Percentiles rank a stretch among this genome's conserved stretches.
phyloP scores from a whole-genome alignment of 352 stramenopile species.

The Phytophthora chlamydospora region DNA sequence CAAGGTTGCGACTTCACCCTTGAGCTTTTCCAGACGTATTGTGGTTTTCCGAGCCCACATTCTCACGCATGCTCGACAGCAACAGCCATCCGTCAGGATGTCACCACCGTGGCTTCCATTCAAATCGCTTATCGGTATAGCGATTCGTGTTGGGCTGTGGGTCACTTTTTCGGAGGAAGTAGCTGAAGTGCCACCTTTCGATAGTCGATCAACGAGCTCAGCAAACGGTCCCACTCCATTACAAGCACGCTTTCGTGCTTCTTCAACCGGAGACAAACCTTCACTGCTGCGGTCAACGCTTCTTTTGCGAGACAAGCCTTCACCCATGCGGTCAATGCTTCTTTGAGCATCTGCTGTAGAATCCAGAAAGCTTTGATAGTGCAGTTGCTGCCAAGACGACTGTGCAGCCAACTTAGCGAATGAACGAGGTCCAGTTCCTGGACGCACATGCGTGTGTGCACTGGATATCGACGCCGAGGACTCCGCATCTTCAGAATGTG shows the following conservation, averaged over 20 bases:
- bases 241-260: background rate
- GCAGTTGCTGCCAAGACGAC: too few relatives aligned
- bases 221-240: background rate
- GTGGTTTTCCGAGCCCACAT: constrained; percentile 8
- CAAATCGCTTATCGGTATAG: background rate
- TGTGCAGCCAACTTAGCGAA: too few relatives aligned
- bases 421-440: too few relatives aligned
- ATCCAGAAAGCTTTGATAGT: background rate
- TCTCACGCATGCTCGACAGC: constrained; percentile 11
- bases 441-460: too few relatives aligned
- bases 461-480: too few relatives aligned
- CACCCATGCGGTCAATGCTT: background rate
- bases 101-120: background rate
- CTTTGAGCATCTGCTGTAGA: background rate
- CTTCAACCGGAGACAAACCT: background rate
- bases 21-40: constrained; percentile 2
- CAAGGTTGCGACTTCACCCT: background rate
- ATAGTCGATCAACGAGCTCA: background rate
- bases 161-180: background rate
- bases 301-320: constrained; percentile 2
- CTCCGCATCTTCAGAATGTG: too few relatives aligned
- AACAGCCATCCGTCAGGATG: constrained; percentile 14
- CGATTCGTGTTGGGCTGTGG: background rate
- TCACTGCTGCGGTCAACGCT: background rate
- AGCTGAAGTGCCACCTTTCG: background rate